A percentile compares a stretch with the other conserved stretches of the same genome.
phyloP scores from a whole-genome alignment of 495 filamentous ascomycete genomes.

The Venustampulla echinocandica region DNA sequence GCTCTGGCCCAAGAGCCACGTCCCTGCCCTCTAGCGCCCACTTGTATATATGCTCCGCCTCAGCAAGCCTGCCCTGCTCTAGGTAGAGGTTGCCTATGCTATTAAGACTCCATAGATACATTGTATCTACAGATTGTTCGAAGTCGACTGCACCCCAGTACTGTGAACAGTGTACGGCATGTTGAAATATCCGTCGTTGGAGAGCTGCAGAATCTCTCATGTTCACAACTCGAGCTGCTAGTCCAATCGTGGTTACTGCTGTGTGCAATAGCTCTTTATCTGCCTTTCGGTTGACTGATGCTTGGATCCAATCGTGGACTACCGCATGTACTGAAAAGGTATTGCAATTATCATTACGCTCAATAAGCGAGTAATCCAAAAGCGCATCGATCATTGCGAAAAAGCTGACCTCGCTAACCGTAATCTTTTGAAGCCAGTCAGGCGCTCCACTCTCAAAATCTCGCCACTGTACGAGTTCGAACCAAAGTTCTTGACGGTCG shows the following conservation, averaged over 20 bases:
- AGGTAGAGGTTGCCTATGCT: constrained; percentile 18
- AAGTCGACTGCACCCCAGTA: constrained; percentile 1
- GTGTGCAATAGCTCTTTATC: constrained; percentile 9
- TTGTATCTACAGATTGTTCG: background rate
- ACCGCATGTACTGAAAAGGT: constrained; percentile 28
- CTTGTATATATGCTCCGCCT: constrained; percentile 21
- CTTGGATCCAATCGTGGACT: constrained; percentile 27
- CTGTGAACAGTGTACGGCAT: constrained; percentile 3
- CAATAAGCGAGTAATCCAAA: constrained; percentile 27
- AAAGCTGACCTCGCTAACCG: constrained; percentile 24
- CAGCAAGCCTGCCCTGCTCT: constrained; percentile 14
- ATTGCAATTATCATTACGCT: constrained; percentile 19
- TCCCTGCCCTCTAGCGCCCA: constrained; percentile 29
- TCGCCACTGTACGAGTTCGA: constrained; percentile 28
- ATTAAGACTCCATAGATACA: constrained; percentile 15
- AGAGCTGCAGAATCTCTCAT: constrained; percentile 9
- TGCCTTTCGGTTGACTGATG: constrained; percentile 6
- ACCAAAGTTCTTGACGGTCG: constrained; percentile 45
- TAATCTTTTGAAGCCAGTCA: constrained; percentile 26
- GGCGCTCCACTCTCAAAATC: constrained; percentile 4
- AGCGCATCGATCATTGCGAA: constrained; percentile 20
- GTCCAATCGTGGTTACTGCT: constrained; percentile 16
- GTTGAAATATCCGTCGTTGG: constrained; percentile 14
- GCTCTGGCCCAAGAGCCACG: constrained; percentile 30
- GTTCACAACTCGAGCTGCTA: constrained; percentile 6